Percentiles rank a stretch among this genome's conserved stretches.
Evolutionary conservation across 2,329 filamentous ascomycete species (phyloP).

Genomic region (Claviceps spartinae): DNA sequence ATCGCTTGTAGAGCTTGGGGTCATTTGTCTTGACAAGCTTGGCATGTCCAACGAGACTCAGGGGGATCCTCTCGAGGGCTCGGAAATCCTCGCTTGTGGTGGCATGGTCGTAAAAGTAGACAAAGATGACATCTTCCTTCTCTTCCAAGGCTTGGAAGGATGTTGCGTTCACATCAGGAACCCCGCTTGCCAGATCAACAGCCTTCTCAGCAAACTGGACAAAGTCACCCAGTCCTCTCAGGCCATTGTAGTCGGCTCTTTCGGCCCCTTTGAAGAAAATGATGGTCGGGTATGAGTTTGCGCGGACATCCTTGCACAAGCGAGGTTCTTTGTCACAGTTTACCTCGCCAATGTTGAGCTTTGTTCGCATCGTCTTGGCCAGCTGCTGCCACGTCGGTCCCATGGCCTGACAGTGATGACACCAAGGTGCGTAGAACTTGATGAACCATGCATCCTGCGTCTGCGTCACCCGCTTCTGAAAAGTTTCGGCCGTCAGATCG

Average conservation of each 20-base stretch:
- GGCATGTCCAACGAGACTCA: constrained; percentile 81
- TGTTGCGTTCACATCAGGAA: constrained; percentile 66
- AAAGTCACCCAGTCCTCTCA: constrained; percentile 84
- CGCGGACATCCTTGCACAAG: constrained; percentile 82
- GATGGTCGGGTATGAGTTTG: constrained; percentile 75
- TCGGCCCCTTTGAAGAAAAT: constrained; percentile 88
- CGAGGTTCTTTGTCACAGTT: constrained; percentile 79
- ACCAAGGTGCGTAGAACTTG: constrained; percentile 98
- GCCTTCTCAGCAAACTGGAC: constrained; percentile 79
- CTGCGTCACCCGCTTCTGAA: constrained; percentile 73
- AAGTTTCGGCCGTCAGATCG: constrained; percentile 67
- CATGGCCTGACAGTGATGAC: constrained; percentile 86
- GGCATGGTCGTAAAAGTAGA: constrained; percentile 96
- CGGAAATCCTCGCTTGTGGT: constrained; percentile 86
- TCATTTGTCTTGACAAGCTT: constrained; percentile 88
- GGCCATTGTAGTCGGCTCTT: constrained; percentile 81
- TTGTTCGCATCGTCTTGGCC: constrained; percentile 79
- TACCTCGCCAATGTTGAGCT: constrained; percentile 86
- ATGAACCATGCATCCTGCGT: constrained; percentile 93
- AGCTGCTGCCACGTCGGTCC: constrained; percentile 82
- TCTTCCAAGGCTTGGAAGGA: constrained; percentile 73
- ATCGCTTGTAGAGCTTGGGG: constrained; percentile 58
- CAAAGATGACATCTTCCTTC: constrained; percentile 88
- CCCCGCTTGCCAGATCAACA: constrained; percentile 59
- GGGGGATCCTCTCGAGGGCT: constrained; percentile 71